A percentile compares a stretch with the other conserved stretches of the same genome.
Evolutionary conservation across 805 yeast genomes (phyloP).

Genomic region (Kurtzmaniella fragi): DNA sequence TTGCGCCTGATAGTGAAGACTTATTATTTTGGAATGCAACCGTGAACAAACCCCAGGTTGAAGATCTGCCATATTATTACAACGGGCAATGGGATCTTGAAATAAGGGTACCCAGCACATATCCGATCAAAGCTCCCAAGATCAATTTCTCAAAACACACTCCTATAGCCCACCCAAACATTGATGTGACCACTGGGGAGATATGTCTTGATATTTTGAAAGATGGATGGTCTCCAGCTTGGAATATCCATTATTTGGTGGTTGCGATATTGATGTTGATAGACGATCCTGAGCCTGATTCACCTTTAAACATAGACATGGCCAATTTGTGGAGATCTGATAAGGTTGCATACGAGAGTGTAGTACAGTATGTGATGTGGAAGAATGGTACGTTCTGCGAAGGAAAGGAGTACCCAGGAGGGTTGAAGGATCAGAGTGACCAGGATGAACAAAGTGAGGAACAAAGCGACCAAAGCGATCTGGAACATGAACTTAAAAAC

Average conservation of each 20-base stretch:
- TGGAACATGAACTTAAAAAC: too few relatives aligned
- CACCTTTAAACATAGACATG: constrained; percentile 67
- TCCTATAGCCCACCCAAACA: constrained; percentile 39
- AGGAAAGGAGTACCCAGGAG: neutral
- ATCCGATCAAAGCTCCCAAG: constrained; percentile 58
- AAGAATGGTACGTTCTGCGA: constrained; percentile 24
- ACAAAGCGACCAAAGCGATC: too few relatives aligned
- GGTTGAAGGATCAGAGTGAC: neutral
- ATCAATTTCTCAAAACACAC: constrained; percentile 40
- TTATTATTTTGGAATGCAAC: constrained; percentile 48
- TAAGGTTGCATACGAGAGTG: constrained; percentile 30
- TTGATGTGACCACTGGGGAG: constrained; percentile 49
- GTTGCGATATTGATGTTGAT: constrained; percentile 55
- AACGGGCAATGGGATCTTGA: constrained; percentile 48
- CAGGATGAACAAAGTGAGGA: too few relatives aligned
- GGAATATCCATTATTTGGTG: constrained; percentile 54
- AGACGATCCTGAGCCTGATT: constrained; percentile 63
- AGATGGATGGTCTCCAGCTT: constrained; percentile 69
- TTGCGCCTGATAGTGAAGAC: constrained; percentile 45
- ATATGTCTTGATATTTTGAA: constrained; percentile 66
- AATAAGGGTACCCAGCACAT: constrained; percentile 41
- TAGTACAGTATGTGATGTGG: constrained; percentile 39
- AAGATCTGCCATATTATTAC: constrained; percentile 45
- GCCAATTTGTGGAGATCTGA: constrained; percentile 53
- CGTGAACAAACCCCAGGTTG: constrained; percentile 43